phyloP scores from a whole-genome alignment of 176 grass and related monocot species.

The Musa acuminata region DNA sequence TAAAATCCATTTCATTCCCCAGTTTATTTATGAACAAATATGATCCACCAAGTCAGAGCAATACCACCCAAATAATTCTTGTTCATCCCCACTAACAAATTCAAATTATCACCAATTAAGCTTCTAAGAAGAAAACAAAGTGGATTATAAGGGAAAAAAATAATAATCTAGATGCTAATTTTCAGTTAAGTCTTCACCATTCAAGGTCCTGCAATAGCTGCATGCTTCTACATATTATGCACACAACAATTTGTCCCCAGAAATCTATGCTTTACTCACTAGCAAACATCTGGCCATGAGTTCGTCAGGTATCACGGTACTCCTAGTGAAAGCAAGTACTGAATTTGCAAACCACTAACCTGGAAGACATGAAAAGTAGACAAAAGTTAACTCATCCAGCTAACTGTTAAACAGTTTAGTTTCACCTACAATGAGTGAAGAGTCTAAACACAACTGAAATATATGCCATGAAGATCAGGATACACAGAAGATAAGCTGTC shows the following conservation, averaged over 20 bases:
- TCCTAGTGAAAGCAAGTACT: no score
- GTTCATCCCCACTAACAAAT: not conserved
- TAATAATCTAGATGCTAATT: not conserved
- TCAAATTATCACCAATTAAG: not conserved
- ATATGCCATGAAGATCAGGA: no score
- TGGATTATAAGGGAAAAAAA: not conserved
- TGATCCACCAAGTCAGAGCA: not conserved
- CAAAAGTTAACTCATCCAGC: not conserved
- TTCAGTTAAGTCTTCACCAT: not conserved
- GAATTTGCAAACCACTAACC: not conserved
- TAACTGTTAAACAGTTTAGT: not conserved
- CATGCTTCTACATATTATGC: not conserved
- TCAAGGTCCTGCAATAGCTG: not conserved
- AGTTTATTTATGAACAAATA: constrained; percentile 8
- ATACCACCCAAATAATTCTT: not conserved
- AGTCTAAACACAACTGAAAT: no score
- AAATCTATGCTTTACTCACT: not conserved
- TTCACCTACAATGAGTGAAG: not conserved
- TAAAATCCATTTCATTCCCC: not conserved
- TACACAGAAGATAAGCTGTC: no score
- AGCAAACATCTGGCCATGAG: not conserved
- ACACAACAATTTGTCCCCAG: not conserved
- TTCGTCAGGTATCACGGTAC: no score
- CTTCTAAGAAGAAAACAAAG: not conserved
- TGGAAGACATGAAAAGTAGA: not conserved